phyloP scores from a whole-genome alignment of 306 rosid genomes.

The Myrica gale region DNA sequence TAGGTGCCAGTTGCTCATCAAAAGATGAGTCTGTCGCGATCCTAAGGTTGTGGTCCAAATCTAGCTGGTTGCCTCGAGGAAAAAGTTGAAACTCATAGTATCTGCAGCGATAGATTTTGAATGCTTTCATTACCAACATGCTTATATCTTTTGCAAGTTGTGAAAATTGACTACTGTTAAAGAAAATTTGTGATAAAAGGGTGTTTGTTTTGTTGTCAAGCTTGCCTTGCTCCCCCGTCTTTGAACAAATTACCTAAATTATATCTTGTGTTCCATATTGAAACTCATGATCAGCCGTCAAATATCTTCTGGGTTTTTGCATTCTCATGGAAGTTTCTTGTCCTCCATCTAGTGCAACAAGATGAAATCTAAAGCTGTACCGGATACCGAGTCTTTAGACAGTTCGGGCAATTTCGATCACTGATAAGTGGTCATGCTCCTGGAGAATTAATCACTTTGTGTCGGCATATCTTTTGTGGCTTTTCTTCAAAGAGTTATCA shows the following conservation, averaged over 20 bases:
- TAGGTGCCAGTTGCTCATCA: conserved; percentile 1
- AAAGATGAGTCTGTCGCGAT: conserved; percentile 9
- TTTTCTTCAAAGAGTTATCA: conserved; percentile 1
- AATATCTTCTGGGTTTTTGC: conserved; percentile 4
- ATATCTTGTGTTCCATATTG: conserved; percentile 17
- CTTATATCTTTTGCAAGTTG: conserved; percentile 16
- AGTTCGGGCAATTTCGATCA: not conserved
- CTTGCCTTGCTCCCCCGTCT: conserved; percentile 1
- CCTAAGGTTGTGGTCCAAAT: conserved; percentile 30
- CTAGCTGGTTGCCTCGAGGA: conserved; percentile 23
- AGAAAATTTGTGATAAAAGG: conserved; percentile 1
- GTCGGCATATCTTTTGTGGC: not conserved
- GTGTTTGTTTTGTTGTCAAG: not conserved
- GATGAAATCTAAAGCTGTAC: not conserved
- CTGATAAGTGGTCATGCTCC: not conserved
- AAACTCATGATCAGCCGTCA: conserved; percentile 18
- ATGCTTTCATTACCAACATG: conserved; percentile 17
- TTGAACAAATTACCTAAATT: not conserved
- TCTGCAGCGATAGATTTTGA: conserved; percentile 19
- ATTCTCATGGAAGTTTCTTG: conserved; percentile 3
- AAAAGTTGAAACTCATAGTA: conserved; percentile 1
- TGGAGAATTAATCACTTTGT: not conserved
- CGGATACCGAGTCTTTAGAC: not conserved
- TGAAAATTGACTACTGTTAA: conserved; percentile 13
- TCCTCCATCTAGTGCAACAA: not conserved